A percentile compares a stretch with the other conserved stretches of the same genome.
phyloP scores from a whole-genome alignment of 148 eudicot genomes.

The Silene latifolia region DNA sequence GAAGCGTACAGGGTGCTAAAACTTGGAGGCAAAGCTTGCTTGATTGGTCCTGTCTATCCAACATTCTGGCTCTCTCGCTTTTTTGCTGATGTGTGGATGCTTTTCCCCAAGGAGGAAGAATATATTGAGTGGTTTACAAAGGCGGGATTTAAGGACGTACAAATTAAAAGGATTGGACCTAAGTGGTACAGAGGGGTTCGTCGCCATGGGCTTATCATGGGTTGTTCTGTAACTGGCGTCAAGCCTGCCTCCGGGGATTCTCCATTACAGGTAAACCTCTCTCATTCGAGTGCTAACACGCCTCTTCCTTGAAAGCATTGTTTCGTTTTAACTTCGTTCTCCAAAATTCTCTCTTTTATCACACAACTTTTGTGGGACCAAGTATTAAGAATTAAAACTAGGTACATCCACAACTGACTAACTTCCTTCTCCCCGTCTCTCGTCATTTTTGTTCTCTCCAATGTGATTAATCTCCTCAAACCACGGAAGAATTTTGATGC shows the following conservation, averaged over 20 bases:
- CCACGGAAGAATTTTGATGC: too few relatives aligned
- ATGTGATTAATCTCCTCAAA: too few relatives aligned
- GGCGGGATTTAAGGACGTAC: constrained; percentile 87
- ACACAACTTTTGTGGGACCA: too few relatives aligned
- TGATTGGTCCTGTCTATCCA: constrained; percentile 93
- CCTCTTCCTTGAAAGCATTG: neutral
- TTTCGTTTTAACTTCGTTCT: neutral
- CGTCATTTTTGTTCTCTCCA: too few relatives aligned
- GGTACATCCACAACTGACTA: too few relatives aligned
- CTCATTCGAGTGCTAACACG: neutral
- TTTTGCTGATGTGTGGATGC: constrained; percentile 98
- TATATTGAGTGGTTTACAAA: constrained; percentile 88
- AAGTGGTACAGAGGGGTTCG: constrained; percentile 98
- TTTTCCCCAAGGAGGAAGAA: constrained; percentile 95
- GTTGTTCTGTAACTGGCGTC: constrained; percentile 92
- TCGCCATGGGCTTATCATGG: constrained; percentile 94
- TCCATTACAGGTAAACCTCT: constrained; percentile 65
- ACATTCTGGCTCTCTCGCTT: constrained; percentile 91
- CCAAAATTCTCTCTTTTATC: too few relatives aligned
- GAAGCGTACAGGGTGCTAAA: constrained; percentile 97
- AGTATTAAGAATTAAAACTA: too few relatives aligned
- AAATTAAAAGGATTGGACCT: constrained; percentile 87
- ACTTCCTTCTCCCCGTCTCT: too few relatives aligned
- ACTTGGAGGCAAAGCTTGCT: constrained; percentile 84
- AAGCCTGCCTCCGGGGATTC: constrained; percentile 93